Base-by-base conservation (phyloP, 106 monocot species). In the Triglochin maritima region DNA sequence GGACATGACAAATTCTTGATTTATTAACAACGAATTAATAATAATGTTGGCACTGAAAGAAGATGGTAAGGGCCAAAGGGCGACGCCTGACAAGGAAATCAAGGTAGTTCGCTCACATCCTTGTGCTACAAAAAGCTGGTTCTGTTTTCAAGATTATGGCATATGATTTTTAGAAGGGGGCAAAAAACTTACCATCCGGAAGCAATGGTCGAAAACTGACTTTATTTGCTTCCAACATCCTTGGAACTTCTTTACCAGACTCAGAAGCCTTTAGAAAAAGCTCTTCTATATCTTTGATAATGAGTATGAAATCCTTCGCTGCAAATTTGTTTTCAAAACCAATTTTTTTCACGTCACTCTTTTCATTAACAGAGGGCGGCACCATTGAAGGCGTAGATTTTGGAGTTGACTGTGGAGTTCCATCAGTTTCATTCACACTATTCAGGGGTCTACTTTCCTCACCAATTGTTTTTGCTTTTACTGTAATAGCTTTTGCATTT, bases 181-280 rank as follows among this genome's bases (percentile, higher is more conserved):
- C n/a, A 47, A 70, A 9, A 98, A 90, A 90, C 72, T 11, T 80
- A 60, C 80, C 81, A 50, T 91, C 72, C 67, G 80, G 62, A 44
- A 74, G 62, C 66, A 86, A 62, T 46, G 87, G 84, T 3, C 82
- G 78, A 50, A 80, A 87, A 29, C 81, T 73, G 56, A 88, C 59
- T 82, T 80, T 84, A 73, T 83, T 79, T 63, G 91, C 91, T 71
- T 98, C 96, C 43, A 98, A 71, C 96, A 98, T 91, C 74, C 90
- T 88, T n/a, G 78, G 88, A 79, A 98, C 84, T 75, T 98, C 91
- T 79, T 57, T 83, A 72, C 96, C 91, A 65, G 86, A 84, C 44
- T 91, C 88, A 68, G 85, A 81, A 76, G 96, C 91, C 74, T 67
- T 91, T 1, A 81, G 5, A 77, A 98, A 98, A 11, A 91, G 72